phyloP scores from a whole-genome alignment of 1,139 yeast genomes.

The Pichia kudriavzevii region DNA sequence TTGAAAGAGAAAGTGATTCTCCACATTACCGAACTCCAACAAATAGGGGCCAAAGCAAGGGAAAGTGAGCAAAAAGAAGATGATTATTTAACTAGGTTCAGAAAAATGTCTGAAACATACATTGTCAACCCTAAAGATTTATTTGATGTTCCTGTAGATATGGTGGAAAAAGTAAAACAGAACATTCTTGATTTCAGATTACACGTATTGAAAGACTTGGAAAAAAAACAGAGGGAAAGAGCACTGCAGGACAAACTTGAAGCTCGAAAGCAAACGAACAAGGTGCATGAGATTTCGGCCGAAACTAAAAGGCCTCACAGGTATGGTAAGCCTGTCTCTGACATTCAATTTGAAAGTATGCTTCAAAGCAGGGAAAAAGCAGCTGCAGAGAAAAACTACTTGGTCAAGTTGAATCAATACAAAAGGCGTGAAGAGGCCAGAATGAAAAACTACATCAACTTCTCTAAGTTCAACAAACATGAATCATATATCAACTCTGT shows the following conservation, averaged over 20 bases:
- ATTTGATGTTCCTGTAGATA: slow-evolving; percentile 53
- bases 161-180: slow-evolving; percentile 48
- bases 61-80: slow-evolving; percentile 9
- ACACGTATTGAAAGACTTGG: slow-evolving; percentile 45
- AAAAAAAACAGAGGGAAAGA: slow-evolving; percentile 49
- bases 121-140: slow-evolving; percentile 54
- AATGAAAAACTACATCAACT: slow-evolving; percentile 18
- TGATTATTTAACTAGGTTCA: slow-evolving; percentile 13
- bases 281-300: not conserved
- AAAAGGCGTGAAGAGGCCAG: slow-evolving; percentile 21
- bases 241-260: slow-evolving; percentile 44
- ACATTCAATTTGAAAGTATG: slow-evolving; percentile 18
- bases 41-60: slow-evolving; percentile 1
- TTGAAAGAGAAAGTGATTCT: not conserved
- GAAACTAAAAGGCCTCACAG: not conserved
- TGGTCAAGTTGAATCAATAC: slow-evolving; percentile 12
- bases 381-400: slow-evolving; percentile 22
- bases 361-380: slow-evolving; percentile 23
- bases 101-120: slow-evolving; percentile 31
- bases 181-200: slow-evolving; percentile 59
- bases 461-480: slow-evolving; percentile 19
- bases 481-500: slow-evolving; percentile 17
- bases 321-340: too few relatives aligned
- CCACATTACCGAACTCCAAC: slow-evolving; percentile 1
- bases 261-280: slow-evolving; percentile 31